These are phyloP conservation scores for Saxispiralis lemnorum DNA, from an alignment of 495 filamentous ascomycete genomes.

Conservation along the genomic window DNA sequence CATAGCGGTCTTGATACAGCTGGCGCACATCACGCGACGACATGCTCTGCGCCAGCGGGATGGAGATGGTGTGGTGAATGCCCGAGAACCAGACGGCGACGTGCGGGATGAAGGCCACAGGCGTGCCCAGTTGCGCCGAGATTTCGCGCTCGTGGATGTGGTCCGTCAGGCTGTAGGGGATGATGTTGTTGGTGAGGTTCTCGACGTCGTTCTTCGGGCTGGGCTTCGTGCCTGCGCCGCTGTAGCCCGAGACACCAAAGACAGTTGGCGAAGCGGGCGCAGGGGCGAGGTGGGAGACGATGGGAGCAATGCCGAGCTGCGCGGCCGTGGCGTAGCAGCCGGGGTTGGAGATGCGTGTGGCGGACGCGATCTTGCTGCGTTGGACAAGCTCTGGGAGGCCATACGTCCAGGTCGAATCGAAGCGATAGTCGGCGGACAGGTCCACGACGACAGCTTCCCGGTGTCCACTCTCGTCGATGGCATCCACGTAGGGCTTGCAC, in stretches of 20 bases:
- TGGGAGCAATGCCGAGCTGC: conserved; percentile 73
- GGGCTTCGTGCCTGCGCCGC: conserved; percentile 89
- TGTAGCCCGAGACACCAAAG: conserved; percentile 92
- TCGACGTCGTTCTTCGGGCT: conserved; percentile 87
- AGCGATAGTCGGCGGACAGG: conserved; percentile 88
- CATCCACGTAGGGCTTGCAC: conserved; percentile 89
- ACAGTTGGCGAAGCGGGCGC: conserved; percentile 54
- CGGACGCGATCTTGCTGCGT: conserved; percentile 58
- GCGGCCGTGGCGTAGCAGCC: conserved; percentile 97
- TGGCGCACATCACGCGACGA: conserved; percentile 81
- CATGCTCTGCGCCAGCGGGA: conserved; percentile 71
- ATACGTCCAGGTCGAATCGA: conserved; percentile 82
- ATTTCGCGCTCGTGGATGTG: conserved; percentile 96
- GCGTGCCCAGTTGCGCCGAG: conserved; percentile 52
- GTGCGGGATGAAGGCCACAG: conserved; percentile 81
- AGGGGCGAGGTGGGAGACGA: conserved; percentile 52
- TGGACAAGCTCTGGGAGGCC: conserved; percentile 79
- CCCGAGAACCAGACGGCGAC: conserved; percentile 97
- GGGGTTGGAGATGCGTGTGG: conserved; percentile 81
- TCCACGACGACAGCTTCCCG: conserved; percentile 75
- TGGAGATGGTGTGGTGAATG: conserved; percentile 77
- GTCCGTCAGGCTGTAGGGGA: conserved; percentile 82
- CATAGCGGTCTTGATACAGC: conserved; percentile 89
- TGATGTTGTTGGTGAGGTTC: conserved; percentile 74
- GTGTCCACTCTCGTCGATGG: conserved; percentile 55